phyloP scores from a whole-genome alignment of 306 rosid species.

The Castanea mollissima region DNA sequence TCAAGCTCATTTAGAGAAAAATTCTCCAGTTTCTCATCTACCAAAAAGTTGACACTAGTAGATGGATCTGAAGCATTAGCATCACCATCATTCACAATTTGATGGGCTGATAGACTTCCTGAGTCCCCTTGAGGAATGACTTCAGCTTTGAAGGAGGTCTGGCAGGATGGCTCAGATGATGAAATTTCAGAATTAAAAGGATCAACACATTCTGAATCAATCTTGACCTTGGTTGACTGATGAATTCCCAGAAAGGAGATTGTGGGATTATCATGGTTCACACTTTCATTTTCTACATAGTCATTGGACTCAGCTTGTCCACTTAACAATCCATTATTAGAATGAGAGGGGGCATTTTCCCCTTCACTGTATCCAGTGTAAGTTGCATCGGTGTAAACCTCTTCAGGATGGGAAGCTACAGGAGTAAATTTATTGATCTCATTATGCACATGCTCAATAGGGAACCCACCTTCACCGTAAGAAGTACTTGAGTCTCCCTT shows the following conservation, averaged over 20 bases:
- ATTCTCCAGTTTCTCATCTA: conserved; percentile 45
- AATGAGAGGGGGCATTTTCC: conserved; percentile 29
- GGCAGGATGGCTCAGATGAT: conserved; percentile 23
- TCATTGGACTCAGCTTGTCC: conserved; percentile 25
- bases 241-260: conserved; percentile 24
- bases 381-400: conserved; percentile 23
- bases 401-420: conserved; percentile 33
- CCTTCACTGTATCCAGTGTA: conserved; percentile 35
- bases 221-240: conserved; percentile 29
- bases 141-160: conserved; percentile 32
- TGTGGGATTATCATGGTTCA: conserved; percentile 15
- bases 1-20: conserved; percentile 41
- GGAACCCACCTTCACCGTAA: conserved; percentile 29
- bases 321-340: conserved; percentile 24
- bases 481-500: conserved; percentile 34
- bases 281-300: conserved; percentile 23
- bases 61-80: conserved; percentile 27
- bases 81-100: conserved; percentile 22
- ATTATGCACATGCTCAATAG: conserved; percentile 22
- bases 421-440: conserved; percentile 19
- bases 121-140: conserved; percentile 13
- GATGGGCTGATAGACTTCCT: conserved; percentile 18
- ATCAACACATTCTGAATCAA: conserved; percentile 31
- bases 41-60: conserved; percentile 27
- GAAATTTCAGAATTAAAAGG: conserved; percentile 27